Percentiles rank a stretch among this genome's conserved stretches.
Conservation (phyloP, 2,329 filamentous ascomycete species). For the Ceratocystis alfenasii region DNA sequence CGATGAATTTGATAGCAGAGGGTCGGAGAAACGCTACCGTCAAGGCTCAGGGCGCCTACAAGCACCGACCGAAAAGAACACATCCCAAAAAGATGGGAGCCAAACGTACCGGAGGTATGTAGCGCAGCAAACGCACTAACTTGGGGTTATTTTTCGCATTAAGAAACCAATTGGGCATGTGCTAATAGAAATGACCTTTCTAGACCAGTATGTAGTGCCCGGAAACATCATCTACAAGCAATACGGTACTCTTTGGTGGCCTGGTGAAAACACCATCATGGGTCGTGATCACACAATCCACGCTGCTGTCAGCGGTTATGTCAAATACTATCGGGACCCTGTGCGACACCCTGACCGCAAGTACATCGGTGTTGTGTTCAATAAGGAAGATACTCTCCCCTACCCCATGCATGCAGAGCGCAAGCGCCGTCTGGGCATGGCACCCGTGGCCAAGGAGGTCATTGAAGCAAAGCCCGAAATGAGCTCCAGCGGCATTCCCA, state of each 20-base stretch:
- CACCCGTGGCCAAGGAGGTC: slow-evolving; percentile 34
- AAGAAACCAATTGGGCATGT: not conserved
- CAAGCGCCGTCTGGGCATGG: slow-evolving; percentile 63
- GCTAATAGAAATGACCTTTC: not conserved
- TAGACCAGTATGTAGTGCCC: slow-evolving; percentile 83
- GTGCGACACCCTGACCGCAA: slow-evolving; percentile 69
- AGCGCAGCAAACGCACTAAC: not conserved
- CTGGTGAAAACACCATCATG: slow-evolving; percentile 90
- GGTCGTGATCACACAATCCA: slow-evolving; percentile 95
- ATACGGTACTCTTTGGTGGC: slow-evolving; percentile 85
- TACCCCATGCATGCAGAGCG: slow-evolving; percentile 61
- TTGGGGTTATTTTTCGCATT: no score
- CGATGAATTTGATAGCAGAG: slow-evolving; percentile 26
- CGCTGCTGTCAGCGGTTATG: slow-evolving; percentile 72
- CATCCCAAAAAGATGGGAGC: slow-evolving; percentile 77
- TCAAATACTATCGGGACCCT: slow-evolving; percentile 93
- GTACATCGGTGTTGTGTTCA: slow-evolving; percentile 88
- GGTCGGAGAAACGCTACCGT: slow-evolving; percentile 45
- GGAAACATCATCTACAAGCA: slow-evolving; percentile 98
- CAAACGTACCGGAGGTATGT: slow-evolving; percentile 75
- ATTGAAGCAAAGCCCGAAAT: slow-evolving; percentile 31
- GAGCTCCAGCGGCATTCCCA: slow-evolving; percentile 39
- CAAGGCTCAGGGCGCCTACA: slow-evolving; percentile 58
- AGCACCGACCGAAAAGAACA: slow-evolving; percentile 47
- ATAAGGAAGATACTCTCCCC: slow-evolving; percentile 69